phyloP scores from a whole-genome alignment of 2,329 filamentous ascomycete genomes.

The Calycina herbarum region DNA sequence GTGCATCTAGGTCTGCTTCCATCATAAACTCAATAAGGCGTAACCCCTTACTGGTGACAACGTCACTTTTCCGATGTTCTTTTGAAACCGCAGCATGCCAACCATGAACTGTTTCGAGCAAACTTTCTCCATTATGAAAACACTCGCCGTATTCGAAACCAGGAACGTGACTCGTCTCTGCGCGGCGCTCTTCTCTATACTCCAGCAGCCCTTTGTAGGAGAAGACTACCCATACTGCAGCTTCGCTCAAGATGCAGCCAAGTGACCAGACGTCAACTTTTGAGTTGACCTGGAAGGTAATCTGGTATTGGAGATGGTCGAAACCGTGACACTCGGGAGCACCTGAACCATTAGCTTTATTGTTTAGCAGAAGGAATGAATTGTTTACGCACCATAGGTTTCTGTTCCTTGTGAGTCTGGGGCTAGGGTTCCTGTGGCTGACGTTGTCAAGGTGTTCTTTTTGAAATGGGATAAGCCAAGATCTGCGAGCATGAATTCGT shows the following conservation, averaged over 20 bases:
- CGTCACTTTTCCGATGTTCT: neutral
- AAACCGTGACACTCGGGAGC: slow-evolving; percentile 34
- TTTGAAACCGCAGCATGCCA: neutral
- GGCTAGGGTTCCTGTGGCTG: neutral
- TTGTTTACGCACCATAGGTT: slow-evolving; percentile 20
- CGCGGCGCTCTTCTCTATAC: neutral
- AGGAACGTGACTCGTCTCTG: neutral
- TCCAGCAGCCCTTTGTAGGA: slow-evolving; percentile 12
- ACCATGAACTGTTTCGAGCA: neutral
- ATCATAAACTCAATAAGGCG: no score
- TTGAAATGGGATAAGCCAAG: slow-evolving; percentile 28
- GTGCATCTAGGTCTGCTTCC: no score
- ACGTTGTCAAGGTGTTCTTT: neutral
- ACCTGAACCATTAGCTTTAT: slow-evolving; percentile 20
- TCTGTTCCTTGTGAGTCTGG: slow-evolving; percentile 16
- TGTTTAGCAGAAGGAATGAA: neutral
- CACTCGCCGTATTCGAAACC: neutral
- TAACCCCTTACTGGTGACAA: neutral
- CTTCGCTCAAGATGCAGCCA: slow-evolving; percentile 33
- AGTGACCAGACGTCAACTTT: slow-evolving; percentile 35
- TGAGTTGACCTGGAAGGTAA: neutral
- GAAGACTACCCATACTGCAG: slow-evolving; percentile 21
- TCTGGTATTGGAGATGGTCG: neutral
- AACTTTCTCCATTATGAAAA: neutral
- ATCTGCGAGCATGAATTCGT: slow-evolving; percentile 33